Evolutionary conservation across 257 asterid genomes (phyloP).

Genomic region (Solanum dulcamara): DNA sequence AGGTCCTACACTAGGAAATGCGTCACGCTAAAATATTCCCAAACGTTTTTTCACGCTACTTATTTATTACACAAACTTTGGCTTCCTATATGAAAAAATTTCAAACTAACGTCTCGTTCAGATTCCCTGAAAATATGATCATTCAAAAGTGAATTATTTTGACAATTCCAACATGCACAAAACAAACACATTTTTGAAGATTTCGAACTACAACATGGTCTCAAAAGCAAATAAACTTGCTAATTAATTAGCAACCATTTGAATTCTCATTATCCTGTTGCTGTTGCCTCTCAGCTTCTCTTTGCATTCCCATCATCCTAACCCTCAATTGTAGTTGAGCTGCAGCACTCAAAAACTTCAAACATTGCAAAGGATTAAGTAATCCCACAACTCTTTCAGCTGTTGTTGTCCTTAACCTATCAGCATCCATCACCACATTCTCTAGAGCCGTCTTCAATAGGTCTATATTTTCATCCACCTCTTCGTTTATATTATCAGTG

Average conservation of each 20-base stretch:
- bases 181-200: background rate
- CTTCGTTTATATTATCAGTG: background rate
- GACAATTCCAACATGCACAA: too few species aligned
- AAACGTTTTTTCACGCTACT: background rate
- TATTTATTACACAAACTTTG: background rate
- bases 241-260: too few species aligned
- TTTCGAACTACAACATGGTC: too few species aligned
- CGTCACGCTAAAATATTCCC: background rate
- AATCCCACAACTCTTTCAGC: slow-evolving; percentile 26
- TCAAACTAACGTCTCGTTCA: background rate
- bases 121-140: background rate
- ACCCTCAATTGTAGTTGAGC: slow-evolving; percentile 12
- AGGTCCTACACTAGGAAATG: background rate
- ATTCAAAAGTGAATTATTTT: background rate
- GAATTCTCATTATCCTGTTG: background rate
- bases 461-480: slow-evolving; percentile 10
- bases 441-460: slow-evolving; percentile 19
- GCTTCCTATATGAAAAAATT: background rate
- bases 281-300: slow-evolving; percentile 4
- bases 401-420: slow-evolving; percentile 28
- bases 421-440: slow-evolving; percentile 32
- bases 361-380: slow-evolving; percentile 29
- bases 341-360: slow-evolving; percentile 34
- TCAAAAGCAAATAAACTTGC: too few species aligned
- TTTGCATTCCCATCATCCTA: slow-evolving; percentile 16